These are phyloP conservation scores for Agrocybe praecox DNA, from an alignment of 768 basidiomycete species.

Conservation along the genomic window DNA sequence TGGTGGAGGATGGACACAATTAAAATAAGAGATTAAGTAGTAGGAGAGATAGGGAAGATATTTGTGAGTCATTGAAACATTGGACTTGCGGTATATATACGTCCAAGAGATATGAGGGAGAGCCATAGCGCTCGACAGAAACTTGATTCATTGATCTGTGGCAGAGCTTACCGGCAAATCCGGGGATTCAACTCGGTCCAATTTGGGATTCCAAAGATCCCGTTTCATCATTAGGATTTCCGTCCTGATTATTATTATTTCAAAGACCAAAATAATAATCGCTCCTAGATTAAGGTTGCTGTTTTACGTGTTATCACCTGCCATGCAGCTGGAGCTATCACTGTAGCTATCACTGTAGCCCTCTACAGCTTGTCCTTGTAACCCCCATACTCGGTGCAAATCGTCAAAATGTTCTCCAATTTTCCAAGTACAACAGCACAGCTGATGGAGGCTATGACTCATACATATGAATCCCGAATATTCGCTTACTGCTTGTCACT, in stretches of 20 bases:
- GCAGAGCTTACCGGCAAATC: neutral
- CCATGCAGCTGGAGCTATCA: too few relatives aligned
- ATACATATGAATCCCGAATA: neutral
- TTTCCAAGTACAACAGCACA: too few relatives aligned
- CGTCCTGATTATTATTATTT: neutral
- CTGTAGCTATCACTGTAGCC: too few relatives aligned
- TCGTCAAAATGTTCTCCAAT: too few relatives aligned
- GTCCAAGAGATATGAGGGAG: slow-evolving; percentile 1
- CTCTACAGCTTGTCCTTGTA: too few relatives aligned
- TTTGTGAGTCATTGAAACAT: slow-evolving; percentile 17
- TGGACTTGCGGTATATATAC: slow-evolving; percentile 20
- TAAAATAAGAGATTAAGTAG: slow-evolving; percentile 4
- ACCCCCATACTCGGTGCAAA: too few relatives aligned
- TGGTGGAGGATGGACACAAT: slow-evolving; percentile 6
- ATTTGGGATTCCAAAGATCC: neutral
- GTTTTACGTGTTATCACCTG: too few relatives aligned
- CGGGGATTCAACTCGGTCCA: neutral
- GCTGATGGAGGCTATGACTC: too few relatives aligned
- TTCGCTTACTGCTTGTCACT: neutral
- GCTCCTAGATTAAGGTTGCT: too few relatives aligned
- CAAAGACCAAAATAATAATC: too few relatives aligned
- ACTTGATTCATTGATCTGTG: neutral
- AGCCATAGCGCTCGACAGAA: slow-evolving; percentile 2
- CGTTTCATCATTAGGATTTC: neutral
- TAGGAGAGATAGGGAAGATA: slow-evolving; percentile 3